Base-by-base conservation (phyloP, 495 filamentous ascomycete genomes). In the Cairneyella variabilis region DNA sequence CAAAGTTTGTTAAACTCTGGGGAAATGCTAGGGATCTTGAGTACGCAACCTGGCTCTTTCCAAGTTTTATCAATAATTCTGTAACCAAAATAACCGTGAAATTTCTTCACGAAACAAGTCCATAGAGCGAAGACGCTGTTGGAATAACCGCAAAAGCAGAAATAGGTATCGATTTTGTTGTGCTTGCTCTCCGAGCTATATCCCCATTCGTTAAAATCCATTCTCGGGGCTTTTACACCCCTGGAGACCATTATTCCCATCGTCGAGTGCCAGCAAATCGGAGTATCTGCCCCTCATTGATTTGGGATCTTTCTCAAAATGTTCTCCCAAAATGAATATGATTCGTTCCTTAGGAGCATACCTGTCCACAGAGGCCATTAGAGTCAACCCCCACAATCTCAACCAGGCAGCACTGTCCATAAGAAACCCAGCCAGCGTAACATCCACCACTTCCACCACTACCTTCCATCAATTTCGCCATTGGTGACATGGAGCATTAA, bases 221-320 rank as follows among this genome's bases (percentile, higher is more conserved):
- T 14, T 12, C 7, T 49, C 28, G 17, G 26, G 44, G 26, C 18
- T 11, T 34, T 48, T 11, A 11, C 6, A 10, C 8, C 38, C 9
- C 38, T 14, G 14, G n/a, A n/a, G n/a, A n/a, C n/a, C 30, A 34
- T 34, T 8, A 34, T 16, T 21, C 47, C 44, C 44, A 47, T 47
- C 34, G 16, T 47, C 14, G 26, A 41, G 28, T 30, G 23, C 37
- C n/a, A 39, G 48, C 48, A 41, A 32, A 51, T 51, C 36, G 30
- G 21, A 17, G 14, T 1, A 16, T 34, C 18, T 32, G 6, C 27
- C 20, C 20, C 20, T 10, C 2, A 16, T 5, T 8, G 26, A 34
- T 18, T 6, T 47, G 7, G 17, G n/a, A 17, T 28, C 8, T 27
- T 8, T 47, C 44, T 28, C 6, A 34, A 36, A 37, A 49, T 49